Evolutionary conservation across 352 stramenopile species (phyloP).

Genomic region (Thalassiosira livingstoniorum): DNA sequence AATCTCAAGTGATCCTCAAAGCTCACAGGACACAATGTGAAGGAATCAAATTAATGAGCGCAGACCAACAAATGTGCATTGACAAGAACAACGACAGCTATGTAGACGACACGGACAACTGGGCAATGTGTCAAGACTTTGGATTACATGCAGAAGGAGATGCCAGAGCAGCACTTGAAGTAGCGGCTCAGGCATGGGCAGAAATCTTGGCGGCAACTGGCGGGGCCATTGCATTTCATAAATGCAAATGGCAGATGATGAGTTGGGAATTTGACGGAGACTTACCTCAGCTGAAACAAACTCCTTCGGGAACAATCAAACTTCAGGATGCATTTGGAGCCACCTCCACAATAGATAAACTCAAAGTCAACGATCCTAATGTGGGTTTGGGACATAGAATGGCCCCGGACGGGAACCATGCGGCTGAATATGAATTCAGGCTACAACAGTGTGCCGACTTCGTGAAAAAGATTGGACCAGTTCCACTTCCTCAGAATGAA

Average conservation of each 20-base stretch:
- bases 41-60: no score
- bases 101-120: no score
- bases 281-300: not conserved
- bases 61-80: no score
- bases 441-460: not conserved
- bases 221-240: not conserved
- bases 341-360: not conserved
- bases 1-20: no score
- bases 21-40: no score
- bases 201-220: not conserved
- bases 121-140: no score
- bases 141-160: no score
- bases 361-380: not conserved
- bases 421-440: not conserved
- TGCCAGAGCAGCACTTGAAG: no score
- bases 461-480: not conserved
- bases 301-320: not conserved
- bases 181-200: not conserved
- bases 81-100: no score
- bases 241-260: not conserved
- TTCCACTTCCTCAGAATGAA: not conserved
- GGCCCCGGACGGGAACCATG: not conserved
- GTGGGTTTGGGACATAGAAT: conserved; percentile 4
- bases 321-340: not conserved
- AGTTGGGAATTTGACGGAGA: not conserved